Evolutionary conservation across 2,329 filamentous ascomycete species (phyloP), one percentile per base, ranked within the genome.

Genomic region (Seiridium cupressi): DNA sequence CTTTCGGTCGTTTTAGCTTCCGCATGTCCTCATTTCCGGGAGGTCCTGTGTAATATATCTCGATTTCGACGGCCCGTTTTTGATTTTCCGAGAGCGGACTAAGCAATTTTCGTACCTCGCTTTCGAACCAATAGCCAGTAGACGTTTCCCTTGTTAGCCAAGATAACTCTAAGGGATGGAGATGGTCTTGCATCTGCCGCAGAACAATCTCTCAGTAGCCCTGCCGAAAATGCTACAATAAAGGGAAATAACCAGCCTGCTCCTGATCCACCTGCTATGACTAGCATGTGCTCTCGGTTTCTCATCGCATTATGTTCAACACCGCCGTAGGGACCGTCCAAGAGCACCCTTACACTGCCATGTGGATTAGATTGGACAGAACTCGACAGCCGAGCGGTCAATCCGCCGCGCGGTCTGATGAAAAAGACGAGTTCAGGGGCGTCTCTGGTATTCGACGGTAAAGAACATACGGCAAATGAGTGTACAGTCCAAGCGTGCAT

Each of bases 401-500:
- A 63, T 0, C 84, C 84, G 0, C 74, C 67, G 11, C 78, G 76
- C 0, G 77, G 77, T 5, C 79, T 76, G 34, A 87, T 75, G 63
- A 83, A 85, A 66, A 87, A 86, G 3, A 81, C 72, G 3, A 87
- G 72, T 49, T 81, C 76, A 5, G 44, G 13, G 59, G 3, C 65
- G 59, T 7, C 57, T 59, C 13, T 60, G 44, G 32, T 67, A 66
- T 11, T 54, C 54, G 8, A 55, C 61, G 0, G 82, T 77, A 82
- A 63, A 2, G 82, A 84, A 67, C 80, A 81, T 55, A 84, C 80
- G 1, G 83, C 84, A 66, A 86, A 85, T 0, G 84, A 83, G 59
- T 86, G 83, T 0, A 78, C 71, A 0, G 80, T 80, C 3, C 82
- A 66, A 3, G 76, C 66, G 59, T 81, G 75, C 3, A 76, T 51